Evolutionary conservation across 495 filamentous ascomycete species (phyloP), one percentile per base, ranked within the genome.

Genomic region (Neurospora sp.): DNA sequence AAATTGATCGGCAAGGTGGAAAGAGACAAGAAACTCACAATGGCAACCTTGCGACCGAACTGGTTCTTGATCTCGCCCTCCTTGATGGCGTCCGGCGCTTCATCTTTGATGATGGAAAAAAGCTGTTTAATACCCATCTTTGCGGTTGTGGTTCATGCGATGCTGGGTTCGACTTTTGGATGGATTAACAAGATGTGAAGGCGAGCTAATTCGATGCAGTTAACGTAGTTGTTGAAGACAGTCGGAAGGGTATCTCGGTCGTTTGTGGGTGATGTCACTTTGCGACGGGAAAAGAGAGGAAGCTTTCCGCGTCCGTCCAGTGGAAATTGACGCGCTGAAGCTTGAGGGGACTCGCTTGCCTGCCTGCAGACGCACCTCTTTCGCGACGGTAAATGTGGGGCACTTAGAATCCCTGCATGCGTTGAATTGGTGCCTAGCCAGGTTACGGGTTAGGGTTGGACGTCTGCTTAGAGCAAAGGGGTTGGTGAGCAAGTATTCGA

Each of bases 11-110:
- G 40, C 2, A 70, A 37, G 16, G 69, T n/a, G n/a, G 20, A 20
- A 75, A 66, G 20, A 18, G 35, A 42, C 42, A 27, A 42, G 37
- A 18, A 38, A 87, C 92, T 80, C 86, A 96, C 93, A 83, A 98
- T 98, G 44, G 94, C 95, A 74, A 98, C 93, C 82, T 97, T 99
- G 76, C 96, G 90, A 75, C 96, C 96, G 77, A 99, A 99, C 62
- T 98, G 96, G 73, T 93, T 94, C 83, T 98, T 99, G 84, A 99
- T 98, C 75, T 99, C 96, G 70, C 96, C 94, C 73, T 92, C 89
- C 81, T 97, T 97, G 85, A 97, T 88, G n/a, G 96, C 92, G 85
- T 94, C 92, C 35, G 95, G 93, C 72, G 92, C 92, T 82, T 98
- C 91, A 74, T 98, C 96, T 72, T 91, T 90, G 83, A 99, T 94